These are phyloP conservation scores for Aspergillus nidulans DNA, from an alignment of 495 filamentous ascomycete species.

Conservation along the genomic window DNA sequence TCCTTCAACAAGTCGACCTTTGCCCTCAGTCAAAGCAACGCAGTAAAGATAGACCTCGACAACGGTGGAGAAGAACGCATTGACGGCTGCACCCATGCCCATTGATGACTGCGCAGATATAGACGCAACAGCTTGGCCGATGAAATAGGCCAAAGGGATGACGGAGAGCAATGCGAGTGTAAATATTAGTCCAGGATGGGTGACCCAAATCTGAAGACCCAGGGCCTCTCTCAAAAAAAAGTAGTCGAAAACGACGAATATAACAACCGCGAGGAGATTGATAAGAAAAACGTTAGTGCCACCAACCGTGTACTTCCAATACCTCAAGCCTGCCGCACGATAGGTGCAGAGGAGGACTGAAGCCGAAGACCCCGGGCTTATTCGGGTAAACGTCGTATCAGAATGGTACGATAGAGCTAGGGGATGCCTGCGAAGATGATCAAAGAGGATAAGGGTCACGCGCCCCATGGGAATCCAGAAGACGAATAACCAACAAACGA, in stretches of 20 bases:
- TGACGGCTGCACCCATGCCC: slow-evolving; percentile 97
- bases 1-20: slow-evolving; percentile 88
- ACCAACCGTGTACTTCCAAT: slow-evolving; percentile 99
- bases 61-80: slow-evolving; percentile 98
- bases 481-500: slow-evolving; percentile 90
- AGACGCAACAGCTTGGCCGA: slow-evolving; percentile 97
- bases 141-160: slow-evolving; percentile 98
- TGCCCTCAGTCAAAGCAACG: slow-evolving; percentile 87
- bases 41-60: slow-evolving; percentile 99
- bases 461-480: slow-evolving; percentile 99
- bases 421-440: slow-evolving; percentile 89
- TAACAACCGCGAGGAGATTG: slow-evolving; percentile 85
- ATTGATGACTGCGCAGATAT: slow-evolving; percentile 99
- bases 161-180: slow-evolving; percentile 80
- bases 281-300: slow-evolving; percentile 99
- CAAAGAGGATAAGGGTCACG: slow-evolving; percentile 82
- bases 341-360: slow-evolving; percentile 96
- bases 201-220: slow-evolving; percentile 66
- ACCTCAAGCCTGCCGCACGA: slow-evolving; percentile 86
- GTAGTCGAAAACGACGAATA: slow-evolving; percentile 93
- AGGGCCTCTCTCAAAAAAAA: slow-evolving; percentile 64
- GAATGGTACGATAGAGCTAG: slow-evolving; percentile 90
- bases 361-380: slow-evolving; percentile 63
- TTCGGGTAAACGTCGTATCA: slow-evolving; percentile 69
- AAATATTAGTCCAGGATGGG: slow-evolving; percentile 81